These are phyloP conservation scores for Paulownia fortunei DNA, from an alignment of 257 asterid genomes.

Conservation along the genomic window DNA sequence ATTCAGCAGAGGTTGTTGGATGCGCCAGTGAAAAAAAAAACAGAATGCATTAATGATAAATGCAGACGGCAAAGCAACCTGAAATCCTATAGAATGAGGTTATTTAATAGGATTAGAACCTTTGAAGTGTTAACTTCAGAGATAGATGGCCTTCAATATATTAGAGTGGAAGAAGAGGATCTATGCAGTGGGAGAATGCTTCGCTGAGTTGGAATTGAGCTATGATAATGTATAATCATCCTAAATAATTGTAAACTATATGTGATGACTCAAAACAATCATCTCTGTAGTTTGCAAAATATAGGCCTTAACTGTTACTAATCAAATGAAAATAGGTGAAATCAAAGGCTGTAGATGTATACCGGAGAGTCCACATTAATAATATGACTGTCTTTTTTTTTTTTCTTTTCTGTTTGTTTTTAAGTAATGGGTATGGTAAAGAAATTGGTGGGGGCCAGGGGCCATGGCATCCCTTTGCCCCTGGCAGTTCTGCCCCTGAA, in stretches of 20 bases:
- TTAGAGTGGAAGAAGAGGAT: background rate
- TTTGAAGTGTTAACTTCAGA: background rate
- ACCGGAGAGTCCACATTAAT: background rate
- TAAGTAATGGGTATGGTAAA: background rate
- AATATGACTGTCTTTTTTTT: background rate
- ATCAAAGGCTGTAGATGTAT: background rate
- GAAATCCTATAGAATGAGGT: background rate
- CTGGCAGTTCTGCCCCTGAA: background rate
- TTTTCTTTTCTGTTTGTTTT: too few species aligned
- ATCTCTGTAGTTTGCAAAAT: background rate
- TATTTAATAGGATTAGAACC: conserved; percentile 2
- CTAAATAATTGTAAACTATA: background rate
- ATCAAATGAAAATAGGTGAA: background rate
- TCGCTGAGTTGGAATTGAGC: background rate
- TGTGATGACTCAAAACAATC: background rate
- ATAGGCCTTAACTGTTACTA: background rate
- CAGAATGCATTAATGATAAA: background rate
- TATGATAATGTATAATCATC: background rate
- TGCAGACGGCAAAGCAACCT: background rate
- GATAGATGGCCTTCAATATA: background rate
- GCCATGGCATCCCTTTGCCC: background rate
- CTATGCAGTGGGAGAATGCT: background rate
- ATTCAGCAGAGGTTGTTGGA: background rate
- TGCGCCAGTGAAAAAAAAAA: too few species aligned
- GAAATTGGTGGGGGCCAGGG: conserved; percentile 3